Percentiles rank a stretch among this genome's conserved stretches.
Evolutionary conservation across 2,329 filamentous ascomycete species (phyloP).

Genomic region (Cordyceps cicadae): DNA sequence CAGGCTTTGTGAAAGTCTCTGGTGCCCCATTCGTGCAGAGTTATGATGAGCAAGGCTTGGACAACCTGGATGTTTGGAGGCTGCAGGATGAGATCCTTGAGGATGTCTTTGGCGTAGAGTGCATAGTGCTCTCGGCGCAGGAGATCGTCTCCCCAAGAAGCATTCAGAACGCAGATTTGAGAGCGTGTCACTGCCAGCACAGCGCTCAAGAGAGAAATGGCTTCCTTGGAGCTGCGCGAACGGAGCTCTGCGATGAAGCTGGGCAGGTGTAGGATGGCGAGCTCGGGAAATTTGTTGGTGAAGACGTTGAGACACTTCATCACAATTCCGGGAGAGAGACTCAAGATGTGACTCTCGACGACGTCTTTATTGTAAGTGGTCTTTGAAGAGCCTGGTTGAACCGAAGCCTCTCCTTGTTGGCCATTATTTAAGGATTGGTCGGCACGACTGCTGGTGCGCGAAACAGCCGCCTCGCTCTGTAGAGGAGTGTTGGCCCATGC

Average conservation of each 20-base stretch:
- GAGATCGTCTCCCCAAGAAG: conserved; percentile 21
- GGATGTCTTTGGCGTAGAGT: conserved; percentile 20
- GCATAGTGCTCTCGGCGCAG: conserved; percentile 26
- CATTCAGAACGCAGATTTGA: conserved; percentile 24
- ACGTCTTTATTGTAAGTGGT: not conserved
- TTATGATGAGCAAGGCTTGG: conserved; percentile 31
- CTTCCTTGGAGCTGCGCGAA: conserved; percentile 17
- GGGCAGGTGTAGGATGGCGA: conserved; percentile 26
- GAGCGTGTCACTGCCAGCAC: conserved; percentile 23
- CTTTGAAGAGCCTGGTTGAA: not conserved
- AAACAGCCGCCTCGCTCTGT: not conserved
- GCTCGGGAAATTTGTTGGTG: conserved; percentile 26
- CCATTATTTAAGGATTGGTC: not conserved
- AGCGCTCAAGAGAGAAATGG: conserved; percentile 23
- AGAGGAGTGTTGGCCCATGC: not conserved
- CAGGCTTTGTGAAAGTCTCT: conserved; percentile 35
- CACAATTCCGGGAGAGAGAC: conserved; percentile 19
- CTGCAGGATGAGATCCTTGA: conserved; percentile 20
- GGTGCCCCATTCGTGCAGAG: conserved; percentile 34
- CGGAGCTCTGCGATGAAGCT: conserved; percentile 22
- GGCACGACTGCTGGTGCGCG: not conserved
- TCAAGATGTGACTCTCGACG: conserved; percentile 18
- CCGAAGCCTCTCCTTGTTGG: not conserved
- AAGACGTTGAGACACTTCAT: conserved; percentile 27
- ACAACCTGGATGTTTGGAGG: conserved; percentile 27